Percentiles rank a stretch among this genome's conserved stretches.
Conservation (phyloP, 2,329 filamentous ascomycete genomes). For the Teratosphaeriaceae sp. region DNA sequence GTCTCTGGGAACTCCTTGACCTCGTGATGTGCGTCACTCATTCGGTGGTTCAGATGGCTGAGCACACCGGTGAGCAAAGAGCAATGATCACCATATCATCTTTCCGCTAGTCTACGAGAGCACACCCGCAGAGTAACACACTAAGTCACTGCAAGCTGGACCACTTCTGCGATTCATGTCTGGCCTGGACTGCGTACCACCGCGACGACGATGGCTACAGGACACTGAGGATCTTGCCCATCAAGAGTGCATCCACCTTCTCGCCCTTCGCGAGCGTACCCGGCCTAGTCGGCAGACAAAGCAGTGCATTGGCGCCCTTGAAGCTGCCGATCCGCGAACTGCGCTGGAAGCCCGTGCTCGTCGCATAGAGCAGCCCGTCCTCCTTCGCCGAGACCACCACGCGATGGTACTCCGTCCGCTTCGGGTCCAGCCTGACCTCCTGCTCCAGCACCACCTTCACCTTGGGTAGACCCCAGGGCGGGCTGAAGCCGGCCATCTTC, state of each 20-base stretch:
- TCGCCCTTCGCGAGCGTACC: conserved; percentile 61
- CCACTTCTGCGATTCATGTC: too few relatives aligned
- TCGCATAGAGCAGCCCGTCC: conserved; percentile 65
- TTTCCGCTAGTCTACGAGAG: too few relatives aligned
- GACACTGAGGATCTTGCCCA: conserved; percentile 49
- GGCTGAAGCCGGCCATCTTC: conserved; percentile 58
- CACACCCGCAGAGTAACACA: too few relatives aligned
- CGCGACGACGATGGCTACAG: conserved; percentile 11
- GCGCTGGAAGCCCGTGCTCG: conserved; percentile 81
- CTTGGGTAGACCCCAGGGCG: conserved; percentile 60
- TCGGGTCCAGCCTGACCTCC: conserved; percentile 66
- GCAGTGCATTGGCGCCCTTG: conserved; percentile 77
- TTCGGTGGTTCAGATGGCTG: too few relatives aligned
- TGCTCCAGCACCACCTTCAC: conserved; percentile 67
- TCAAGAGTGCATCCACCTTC: conserved; percentile 70
- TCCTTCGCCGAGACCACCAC: conserved; percentile 58
- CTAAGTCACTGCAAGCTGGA: too few relatives aligned
- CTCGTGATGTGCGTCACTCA: too few relatives aligned
- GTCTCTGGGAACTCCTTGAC: too few relatives aligned
- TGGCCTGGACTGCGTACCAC: too few relatives aligned
- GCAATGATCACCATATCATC: too few relatives aligned
- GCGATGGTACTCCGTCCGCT: conserved; percentile 84
- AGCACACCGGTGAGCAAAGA: too few relatives aligned
- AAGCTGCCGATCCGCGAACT: conserved; percentile 87
- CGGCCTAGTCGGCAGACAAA: conserved; percentile 64